A percentile compares a stretch with the other conserved stretches of the same genome.
phyloP scores from a whole-genome alignment of 2,329 filamentous ascomycete species.

The Arthrocladium fulminans region DNA sequence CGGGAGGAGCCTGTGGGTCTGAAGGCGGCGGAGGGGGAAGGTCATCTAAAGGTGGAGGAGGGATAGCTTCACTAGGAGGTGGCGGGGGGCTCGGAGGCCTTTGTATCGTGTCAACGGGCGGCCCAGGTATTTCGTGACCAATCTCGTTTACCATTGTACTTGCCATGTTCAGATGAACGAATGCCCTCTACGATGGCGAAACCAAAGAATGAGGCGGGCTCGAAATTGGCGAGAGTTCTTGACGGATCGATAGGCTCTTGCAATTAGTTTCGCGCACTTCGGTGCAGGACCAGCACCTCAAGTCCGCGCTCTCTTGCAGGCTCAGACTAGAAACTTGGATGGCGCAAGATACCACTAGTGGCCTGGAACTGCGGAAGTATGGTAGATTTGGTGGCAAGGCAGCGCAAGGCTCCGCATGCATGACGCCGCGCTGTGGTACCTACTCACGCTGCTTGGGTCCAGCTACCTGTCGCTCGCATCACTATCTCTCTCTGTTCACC shows the following conservation, averaged over 20 bases:
- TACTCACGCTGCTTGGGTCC: too few species aligned
- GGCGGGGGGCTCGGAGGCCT: conserved; percentile 22
- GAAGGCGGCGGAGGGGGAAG: conserved; percentile 35
- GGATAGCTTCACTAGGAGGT: conserved; percentile 23
- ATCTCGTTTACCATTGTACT: conserved; percentile 26
- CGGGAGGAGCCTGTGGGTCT: conserved; percentile 33
- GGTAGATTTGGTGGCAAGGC: not conserved
- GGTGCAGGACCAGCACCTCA: too few species aligned
- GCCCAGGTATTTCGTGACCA: conserved; percentile 24
- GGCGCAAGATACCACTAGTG: too few species aligned
- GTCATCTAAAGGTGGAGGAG: conserved; percentile 34
- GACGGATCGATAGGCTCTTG: not conserved
- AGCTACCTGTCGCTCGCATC: too few species aligned
- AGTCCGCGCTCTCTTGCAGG: too few species aligned
- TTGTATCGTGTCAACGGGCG: conserved; percentile 30
- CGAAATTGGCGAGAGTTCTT: not conserved
- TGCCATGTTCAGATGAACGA: conserved; percentile 25
- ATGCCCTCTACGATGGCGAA: not conserved
- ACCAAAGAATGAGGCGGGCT: not conserved
- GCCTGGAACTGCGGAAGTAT: not conserved
- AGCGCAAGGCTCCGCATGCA: conserved; percentile 1
- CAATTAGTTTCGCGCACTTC: not conserved
- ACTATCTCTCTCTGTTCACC: too few species aligned
- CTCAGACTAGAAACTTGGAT: too few species aligned
- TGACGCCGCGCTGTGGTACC: conserved; percentile 3